Base-by-base conservation (phyloP, 2,329 filamentous ascomycete species). In the Microsporum ferrugineum region DNA sequence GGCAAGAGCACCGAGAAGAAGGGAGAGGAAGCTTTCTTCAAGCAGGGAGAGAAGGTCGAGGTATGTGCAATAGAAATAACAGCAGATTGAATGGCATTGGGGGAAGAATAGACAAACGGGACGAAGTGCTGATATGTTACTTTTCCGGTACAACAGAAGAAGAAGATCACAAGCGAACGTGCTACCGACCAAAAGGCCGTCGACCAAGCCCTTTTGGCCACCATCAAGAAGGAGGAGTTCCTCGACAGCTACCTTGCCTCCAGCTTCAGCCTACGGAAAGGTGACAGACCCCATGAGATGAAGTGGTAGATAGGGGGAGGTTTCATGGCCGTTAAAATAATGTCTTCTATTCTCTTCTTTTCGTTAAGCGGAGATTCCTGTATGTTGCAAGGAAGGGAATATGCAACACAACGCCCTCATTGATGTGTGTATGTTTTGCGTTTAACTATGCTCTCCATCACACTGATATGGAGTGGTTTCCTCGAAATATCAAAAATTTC, bases 201-300 rank as follows among this genome's bases (percentile, higher is more conserved):
- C 75, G 94, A 99, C 84, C 95, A 96, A 88, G 86, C 91, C 71
- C 83, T 99, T 76, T 81, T 99, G 73, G 85, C 89, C 80, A 88
- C 82, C 80, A 94, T 99, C 84, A 97, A 97, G 89, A 96, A 97
- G 87, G 91, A 95, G 79, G 88, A 91, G 71, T 83, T 92, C 80
- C 88, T 99, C 73, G 80, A 86, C 77, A 89, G 87, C 82, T 99
- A 99, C 86, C 89, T 99, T 73, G 84, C 84, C 76, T 89, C 88
- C 80, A 90, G 88, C 77, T 99, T 99, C 89, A 95, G 89, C 86
- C 87, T 99, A 80, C 89, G 92, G 82, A 96, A 91, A 84, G 94
- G 94, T 76, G 92, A 99, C 85, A 91, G 92, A 88, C 94, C 94
- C 81, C 94, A 99, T 83, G 89, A 95, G 87, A 97, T 99, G 94